A percentile compares a stretch with the other conserved stretches of the same genome.
Evolutionary conservation across 352 stramenopile species (phyloP).

Genomic region (Phytopythium litorale): DNA sequence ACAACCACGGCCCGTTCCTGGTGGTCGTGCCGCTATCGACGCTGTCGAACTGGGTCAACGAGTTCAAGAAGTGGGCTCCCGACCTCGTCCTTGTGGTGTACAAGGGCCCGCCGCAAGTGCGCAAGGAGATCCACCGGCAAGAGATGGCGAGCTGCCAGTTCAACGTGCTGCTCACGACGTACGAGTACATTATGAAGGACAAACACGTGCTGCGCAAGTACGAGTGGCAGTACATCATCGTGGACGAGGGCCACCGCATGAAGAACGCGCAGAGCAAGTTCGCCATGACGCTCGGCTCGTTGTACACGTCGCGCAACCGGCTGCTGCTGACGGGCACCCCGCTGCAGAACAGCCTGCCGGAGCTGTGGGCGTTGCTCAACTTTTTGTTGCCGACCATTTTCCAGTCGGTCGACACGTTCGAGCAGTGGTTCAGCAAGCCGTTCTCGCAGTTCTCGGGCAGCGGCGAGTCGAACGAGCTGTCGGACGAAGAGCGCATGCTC

Average conservation of each 20-base stretch:
- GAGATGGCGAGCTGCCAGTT: conserved; percentile 88
- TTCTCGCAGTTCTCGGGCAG: conserved; percentile 79
- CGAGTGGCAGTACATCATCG: conserved; percentile 92
- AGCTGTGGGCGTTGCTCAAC: conserved; percentile 91
- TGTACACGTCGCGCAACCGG: conserved; percentile 85
- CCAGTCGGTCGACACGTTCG: conserved; percentile 86
- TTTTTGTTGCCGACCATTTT: conserved; percentile 92
- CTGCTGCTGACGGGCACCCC: conserved; percentile 98
- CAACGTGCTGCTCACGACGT: conserved; percentile 93
- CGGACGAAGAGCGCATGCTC: conserved; percentile 86
- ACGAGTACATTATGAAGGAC: conserved; percentile 94
- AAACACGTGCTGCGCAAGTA: conserved; percentile 87
- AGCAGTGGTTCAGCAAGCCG: conserved; percentile 89
- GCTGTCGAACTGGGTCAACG: conserved; percentile 93
- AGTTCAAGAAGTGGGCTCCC: conserved; percentile 94
- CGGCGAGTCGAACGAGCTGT: conserved; percentile 78
- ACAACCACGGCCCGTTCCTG: conserved; percentile 94
- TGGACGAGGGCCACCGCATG: conserved; percentile 94
- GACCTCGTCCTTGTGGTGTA: conserved; percentile 98
- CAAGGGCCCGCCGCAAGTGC: conserved; percentile 73
- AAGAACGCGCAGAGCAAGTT: conserved; percentile 92
- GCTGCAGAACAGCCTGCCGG: conserved; percentile 96
- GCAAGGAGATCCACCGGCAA: conserved; percentile 76
- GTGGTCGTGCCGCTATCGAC: conserved; percentile 96
- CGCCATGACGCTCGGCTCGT: conserved; percentile 74